phyloP scores from a whole-genome alignment of 805 yeast genomes.

The Kuraishia borneana region DNA sequence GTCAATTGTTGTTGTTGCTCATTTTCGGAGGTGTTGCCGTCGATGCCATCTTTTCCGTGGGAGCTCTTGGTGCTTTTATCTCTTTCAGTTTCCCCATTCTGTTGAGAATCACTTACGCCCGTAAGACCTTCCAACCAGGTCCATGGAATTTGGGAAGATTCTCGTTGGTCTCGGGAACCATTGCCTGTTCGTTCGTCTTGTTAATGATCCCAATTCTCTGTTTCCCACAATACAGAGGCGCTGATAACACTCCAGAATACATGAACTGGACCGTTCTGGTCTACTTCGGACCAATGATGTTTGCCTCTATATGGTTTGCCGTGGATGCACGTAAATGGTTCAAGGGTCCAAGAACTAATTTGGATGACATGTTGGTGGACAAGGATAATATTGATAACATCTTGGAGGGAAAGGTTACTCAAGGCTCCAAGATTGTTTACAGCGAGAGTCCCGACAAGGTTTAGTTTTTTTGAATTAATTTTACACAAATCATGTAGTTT shows the following conservation, averaged over 20 bases:
- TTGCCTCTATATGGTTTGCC: conserved; percentile 37
- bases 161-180: conserved; percentile 34
- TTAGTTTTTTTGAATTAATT: background rate
- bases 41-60: conserved; percentile 62
- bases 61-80: conserved; percentile 58
- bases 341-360: conserved; percentile 47
- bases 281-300: conserved; percentile 45
- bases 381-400: conserved; percentile 12
- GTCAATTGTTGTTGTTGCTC: conserved; percentile 42
- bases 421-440: conserved; percentile 6
- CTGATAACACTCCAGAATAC: conserved; percentile 19
- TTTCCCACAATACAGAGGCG: conserved; percentile 38
- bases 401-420: conserved; percentile 9
- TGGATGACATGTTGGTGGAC: conserved; percentile 23
- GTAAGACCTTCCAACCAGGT: conserved; percentile 44
- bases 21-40: conserved; percentile 57
- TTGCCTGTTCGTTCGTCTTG: conserved; percentile 37
- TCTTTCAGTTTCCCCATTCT: conserved; percentile 58
- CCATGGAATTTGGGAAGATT: conserved; percentile 55
- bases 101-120: conserved; percentile 43
- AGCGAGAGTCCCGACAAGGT: background rate
- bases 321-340: conserved; percentile 49
- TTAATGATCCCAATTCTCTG: conserved; percentile 51
- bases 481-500: background rate
- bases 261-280: conserved; percentile 63